phyloP scores from a whole-genome alignment of 2,329 filamentous ascomycete species.

The Cryphonectria carpinicola region DNA sequence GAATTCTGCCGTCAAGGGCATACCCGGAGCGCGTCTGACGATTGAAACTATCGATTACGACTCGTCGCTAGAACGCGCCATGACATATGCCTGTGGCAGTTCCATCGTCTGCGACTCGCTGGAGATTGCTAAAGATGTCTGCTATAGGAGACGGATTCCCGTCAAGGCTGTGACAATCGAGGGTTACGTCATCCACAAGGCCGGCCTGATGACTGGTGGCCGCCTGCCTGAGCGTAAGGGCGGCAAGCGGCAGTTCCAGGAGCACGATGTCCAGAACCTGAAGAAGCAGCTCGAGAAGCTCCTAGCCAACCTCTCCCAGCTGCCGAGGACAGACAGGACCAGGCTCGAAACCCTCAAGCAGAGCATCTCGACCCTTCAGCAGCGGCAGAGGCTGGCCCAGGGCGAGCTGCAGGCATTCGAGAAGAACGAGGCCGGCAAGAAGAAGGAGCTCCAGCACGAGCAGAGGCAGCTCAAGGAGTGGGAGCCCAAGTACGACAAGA shows the following conservation, averaged over 20 bases:
- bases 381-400: slow-evolving; percentile 71
- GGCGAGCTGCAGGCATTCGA: slow-evolving; percentile 79
- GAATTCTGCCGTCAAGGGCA: slow-evolving; percentile 87
- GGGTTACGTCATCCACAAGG: slow-evolving; percentile 96
- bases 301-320: slow-evolving; percentile 74
- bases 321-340: slow-evolving; percentile 78
- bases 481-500: slow-evolving; percentile 76
- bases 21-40: slow-evolving; percentile 82
- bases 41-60: slow-evolving; percentile 98
- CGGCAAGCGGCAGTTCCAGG: slow-evolving; percentile 82
- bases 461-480: slow-evolving; percentile 75
- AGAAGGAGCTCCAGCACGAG: slow-evolving; percentile 76
- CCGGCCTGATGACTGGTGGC: slow-evolving; percentile 94
- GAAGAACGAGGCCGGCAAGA: slow-evolving; percentile 83
- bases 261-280: slow-evolving; percentile 86
- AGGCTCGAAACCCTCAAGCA: slow-evolving; percentile 81
- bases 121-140: slow-evolving; percentile 84
- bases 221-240: slow-evolving; percentile 76
- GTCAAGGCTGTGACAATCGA: slow-evolving; percentile 95
- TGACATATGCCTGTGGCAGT: slow-evolving; percentile 93
- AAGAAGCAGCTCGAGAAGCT: slow-evolving; percentile 75
- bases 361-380: slow-evolving; percentile 79
- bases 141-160: slow-evolving; percentile 81
- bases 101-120: slow-evolving; percentile 92
- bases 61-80: slow-evolving; percentile 82